A percentile compares a stretch with the other conserved stretches of the same genome.
phyloP scores from a whole-genome alignment of 768 basidiomycete genomes.

The Mycena vitilis region DNA sequence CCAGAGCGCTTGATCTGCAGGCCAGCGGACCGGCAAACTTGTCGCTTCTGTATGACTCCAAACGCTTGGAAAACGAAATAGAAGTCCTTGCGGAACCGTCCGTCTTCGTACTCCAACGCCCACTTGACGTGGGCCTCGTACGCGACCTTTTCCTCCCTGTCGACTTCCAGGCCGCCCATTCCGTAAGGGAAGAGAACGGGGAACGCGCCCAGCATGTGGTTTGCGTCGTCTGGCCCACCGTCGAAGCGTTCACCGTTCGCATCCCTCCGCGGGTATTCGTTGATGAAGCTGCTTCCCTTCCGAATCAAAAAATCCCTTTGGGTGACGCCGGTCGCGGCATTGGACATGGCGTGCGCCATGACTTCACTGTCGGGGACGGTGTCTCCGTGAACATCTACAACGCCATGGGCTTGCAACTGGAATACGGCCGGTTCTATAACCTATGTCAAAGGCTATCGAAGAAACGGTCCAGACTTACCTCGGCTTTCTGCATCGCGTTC shows the following conservation, averaged over 20 bases:
- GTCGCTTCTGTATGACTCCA: constrained; percentile 45
- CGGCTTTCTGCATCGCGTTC: background rate
- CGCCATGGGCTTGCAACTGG: constrained; percentile 13
- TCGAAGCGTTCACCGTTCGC: constrained; percentile 29
- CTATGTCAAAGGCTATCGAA: too few species aligned
- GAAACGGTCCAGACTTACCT: too few species aligned
- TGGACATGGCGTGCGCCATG: constrained; percentile 17
- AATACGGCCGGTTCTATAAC: background rate
- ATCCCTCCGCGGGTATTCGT: constrained; percentile 42
- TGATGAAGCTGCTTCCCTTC: constrained; percentile 40
- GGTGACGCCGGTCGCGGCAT: background rate
- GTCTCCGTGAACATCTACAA: constrained; percentile 8
- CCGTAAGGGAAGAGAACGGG: constrained; percentile 52
- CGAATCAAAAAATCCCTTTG: constrained; percentile 24
- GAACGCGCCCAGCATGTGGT: constrained; percentile 47
- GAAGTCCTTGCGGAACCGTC: constrained; percentile 42
- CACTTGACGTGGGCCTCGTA: constrained; percentile 46
- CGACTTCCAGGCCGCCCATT: constrained; percentile 46
- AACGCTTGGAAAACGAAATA: constrained; percentile 47
- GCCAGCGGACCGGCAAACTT: constrained; percentile 38
- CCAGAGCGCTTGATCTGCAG: constrained; percentile 46
- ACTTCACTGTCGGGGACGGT: constrained; percentile 5
- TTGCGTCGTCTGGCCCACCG: constrained; percentile 40
- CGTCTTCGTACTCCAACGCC: constrained; percentile 45
- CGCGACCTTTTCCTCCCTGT: constrained; percentile 30